Evolutionary conservation across 202 grass and related monocot species (phyloP).

Genomic region (Schoenoplectus triqueter): DNA sequence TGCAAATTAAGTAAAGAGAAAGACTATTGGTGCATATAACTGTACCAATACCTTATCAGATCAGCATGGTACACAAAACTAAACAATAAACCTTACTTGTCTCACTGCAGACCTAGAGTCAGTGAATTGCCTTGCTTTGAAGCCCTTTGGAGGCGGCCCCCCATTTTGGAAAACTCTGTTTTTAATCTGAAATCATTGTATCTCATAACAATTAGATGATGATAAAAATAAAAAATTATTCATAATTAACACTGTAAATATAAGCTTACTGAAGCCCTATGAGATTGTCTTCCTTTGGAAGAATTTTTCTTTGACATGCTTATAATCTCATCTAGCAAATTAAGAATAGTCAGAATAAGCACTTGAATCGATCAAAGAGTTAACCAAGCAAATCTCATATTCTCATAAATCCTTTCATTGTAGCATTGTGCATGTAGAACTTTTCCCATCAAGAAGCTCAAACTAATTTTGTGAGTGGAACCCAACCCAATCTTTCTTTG

Average conservation of each 20-base stretch:
- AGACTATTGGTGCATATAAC: neutral
- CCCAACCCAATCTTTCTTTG: neutral
- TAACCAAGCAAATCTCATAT: neutral
- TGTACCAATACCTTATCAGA: neutral
- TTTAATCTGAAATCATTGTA: slow-evolving; percentile 62
- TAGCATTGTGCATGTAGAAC: neutral
- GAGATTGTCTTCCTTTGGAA: slow-evolving; percentile 55
- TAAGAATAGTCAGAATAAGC: neutral
- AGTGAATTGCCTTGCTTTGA: slow-evolving; percentile 57
- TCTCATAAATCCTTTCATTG: neutral
- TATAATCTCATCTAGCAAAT: slow-evolving; percentile 83
- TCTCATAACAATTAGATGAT: slow-evolving; percentile 7
- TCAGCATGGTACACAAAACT: slow-evolving; percentile 8
- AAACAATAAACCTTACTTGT: slow-evolving; percentile 53
- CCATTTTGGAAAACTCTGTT: slow-evolving; percentile 62
- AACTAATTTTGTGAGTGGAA: neutral
- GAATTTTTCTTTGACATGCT: slow-evolving; percentile 95
- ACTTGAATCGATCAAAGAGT: neutral
- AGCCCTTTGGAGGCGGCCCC: slow-evolving; percentile 51
- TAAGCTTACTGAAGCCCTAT: slow-evolving; percentile 64
- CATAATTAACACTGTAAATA: slow-evolving; percentile 13
- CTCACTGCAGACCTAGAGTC: slow-evolving; percentile 85
- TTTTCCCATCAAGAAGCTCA: neutral
- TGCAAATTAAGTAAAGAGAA: neutral
- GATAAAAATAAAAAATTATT: neutral